These are phyloP conservation scores for Ascodesmis nigricans DNA, from an alignment of 495 filamentous ascomycete genomes.

Conservation along the genomic window DNA sequence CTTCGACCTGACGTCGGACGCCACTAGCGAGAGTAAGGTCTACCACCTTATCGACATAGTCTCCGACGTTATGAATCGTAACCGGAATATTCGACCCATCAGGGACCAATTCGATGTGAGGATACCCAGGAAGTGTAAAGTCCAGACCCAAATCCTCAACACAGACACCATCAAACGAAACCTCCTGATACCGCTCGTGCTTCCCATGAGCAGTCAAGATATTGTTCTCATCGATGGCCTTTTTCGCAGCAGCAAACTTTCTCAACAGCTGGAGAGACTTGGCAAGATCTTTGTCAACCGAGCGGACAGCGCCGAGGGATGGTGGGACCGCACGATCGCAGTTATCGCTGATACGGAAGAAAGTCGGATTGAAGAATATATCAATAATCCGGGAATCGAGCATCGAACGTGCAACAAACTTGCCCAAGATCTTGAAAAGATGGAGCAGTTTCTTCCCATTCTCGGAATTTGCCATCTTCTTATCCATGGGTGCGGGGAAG, in stretches of 20 bases:
- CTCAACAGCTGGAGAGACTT: slow-evolving; percentile 71
- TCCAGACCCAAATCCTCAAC: slow-evolving; percentile 81
- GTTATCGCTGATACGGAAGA: slow-evolving; percentile 74
- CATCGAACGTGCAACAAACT: slow-evolving; percentile 96
- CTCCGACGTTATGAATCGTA: slow-evolving; percentile 70
- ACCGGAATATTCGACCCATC: slow-evolving; percentile 51
- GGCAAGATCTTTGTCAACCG: slow-evolving; percentile 70
- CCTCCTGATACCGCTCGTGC: slow-evolving; percentile 38
- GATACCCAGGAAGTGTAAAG: slow-evolving; percentile 87
- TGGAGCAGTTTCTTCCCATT: slow-evolving; percentile 64
- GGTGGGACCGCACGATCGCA: slow-evolving; percentile 49
- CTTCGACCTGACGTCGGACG: slow-evolving; percentile 71
- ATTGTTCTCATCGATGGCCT: slow-evolving; percentile 48
- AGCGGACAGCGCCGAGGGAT: slow-evolving; percentile 76
- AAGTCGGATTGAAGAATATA: slow-evolving; percentile 89
- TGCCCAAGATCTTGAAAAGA: slow-evolving; percentile 83
- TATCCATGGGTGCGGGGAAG: slow-evolving; percentile 83
- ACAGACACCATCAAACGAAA: slow-evolving; percentile 46
- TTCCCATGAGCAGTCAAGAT: slow-evolving; percentile 44
- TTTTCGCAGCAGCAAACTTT: slow-evolving; percentile 66
- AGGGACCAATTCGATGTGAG: slow-evolving; percentile 60
- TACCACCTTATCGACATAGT: slow-evolving; percentile 74
- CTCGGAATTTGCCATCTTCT: slow-evolving; percentile 47
- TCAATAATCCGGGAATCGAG: slow-evolving; percentile 96
- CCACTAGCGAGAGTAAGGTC: slow-evolving; percentile 77